Percentiles rank a stretch among this genome's conserved stretches.
These are phyloP conservation scores for Ceratobasidium sp. DNA, from an alignment of 1,284 basidiomycete species.

Conservation along the genomic window DNA sequence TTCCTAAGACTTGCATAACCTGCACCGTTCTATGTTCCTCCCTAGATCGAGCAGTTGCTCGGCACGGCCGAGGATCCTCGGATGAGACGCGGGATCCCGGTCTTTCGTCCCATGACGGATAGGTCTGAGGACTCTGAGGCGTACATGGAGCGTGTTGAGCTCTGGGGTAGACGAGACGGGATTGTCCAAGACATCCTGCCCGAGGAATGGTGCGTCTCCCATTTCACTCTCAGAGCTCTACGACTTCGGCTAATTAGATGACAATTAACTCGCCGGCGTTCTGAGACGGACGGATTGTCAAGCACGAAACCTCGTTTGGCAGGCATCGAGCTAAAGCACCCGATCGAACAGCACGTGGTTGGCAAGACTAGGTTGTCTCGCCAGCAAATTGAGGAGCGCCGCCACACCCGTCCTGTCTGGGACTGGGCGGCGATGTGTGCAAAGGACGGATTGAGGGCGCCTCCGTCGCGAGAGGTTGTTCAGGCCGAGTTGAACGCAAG, in stretches of 20 bases:
- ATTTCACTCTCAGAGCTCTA: conserved; percentile 27
- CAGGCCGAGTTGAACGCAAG: conserved; percentile 50
- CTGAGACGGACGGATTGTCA: no score
- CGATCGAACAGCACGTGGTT: conserved; percentile 92
- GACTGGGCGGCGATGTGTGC: conserved; percentile 87
- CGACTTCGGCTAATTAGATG: background rate
- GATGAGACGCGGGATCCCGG: conserved; percentile 88
- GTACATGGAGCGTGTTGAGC: conserved; percentile 86
- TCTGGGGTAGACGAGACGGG: conserved; percentile 88
- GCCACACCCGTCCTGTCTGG: conserved; percentile 83
- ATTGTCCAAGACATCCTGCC: conserved; percentile 96
- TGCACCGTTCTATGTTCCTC: no score
- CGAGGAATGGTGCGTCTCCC: conserved; percentile 82
- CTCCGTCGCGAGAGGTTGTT: conserved; percentile 38
- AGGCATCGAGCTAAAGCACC: conserved; percentile 80
- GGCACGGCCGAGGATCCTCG: conserved; percentile 85
- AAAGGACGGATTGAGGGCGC: conserved; percentile 61
- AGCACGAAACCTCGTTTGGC: conserved; percentile 74
- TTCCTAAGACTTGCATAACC: no score
- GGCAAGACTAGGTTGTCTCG: conserved; percentile 88
- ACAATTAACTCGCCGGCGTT: no score
- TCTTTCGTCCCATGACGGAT: conserved; percentile 91
- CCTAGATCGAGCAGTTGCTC: conserved; percentile 72
- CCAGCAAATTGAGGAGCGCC: conserved; percentile 92
- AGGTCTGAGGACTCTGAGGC: conserved; percentile 90